A percentile compares a stretch with the other conserved stretches of the same genome.
Evolutionary conservation across 2,329 filamentous ascomycete species (phyloP).

Genomic region (Apiospora saccharicola): DNA sequence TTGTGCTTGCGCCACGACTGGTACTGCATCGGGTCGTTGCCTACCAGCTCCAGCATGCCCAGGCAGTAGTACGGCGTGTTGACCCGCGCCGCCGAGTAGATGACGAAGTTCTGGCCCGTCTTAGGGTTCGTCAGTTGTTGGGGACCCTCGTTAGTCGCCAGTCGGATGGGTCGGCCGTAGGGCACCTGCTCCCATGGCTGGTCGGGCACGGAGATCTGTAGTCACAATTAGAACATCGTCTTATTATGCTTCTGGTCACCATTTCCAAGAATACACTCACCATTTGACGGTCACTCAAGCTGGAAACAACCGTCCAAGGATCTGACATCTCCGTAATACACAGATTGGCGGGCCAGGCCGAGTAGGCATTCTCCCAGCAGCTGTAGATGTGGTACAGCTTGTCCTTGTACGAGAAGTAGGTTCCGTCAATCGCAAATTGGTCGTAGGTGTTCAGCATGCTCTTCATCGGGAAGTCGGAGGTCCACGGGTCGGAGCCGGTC

Average conservation of each 20-base stretch:
- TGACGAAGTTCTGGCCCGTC: constrained; percentile 46
- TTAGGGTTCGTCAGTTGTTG: constrained; percentile 46
- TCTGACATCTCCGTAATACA: constrained; percentile 47
- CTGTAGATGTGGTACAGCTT: constrained; percentile 47
- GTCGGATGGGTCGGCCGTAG: constrained; percentile 43
- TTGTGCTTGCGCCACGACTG: constrained; percentile 45
- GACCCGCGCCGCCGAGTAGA: constrained; percentile 47
- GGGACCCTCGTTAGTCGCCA: constrained; percentile 47
- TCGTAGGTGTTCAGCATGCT: constrained; percentile 45
- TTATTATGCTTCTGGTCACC: neutral
- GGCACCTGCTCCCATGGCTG: constrained; percentile 47
- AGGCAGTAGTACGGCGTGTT: constrained; percentile 48
- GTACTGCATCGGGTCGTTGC: constrained; percentile 47
- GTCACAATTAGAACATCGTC: neutral
- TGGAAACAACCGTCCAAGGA: constrained; percentile 44
- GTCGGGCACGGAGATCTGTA: constrained; percentile 42
- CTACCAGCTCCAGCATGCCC: constrained; percentile 45
- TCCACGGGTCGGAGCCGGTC: constrained; percentile 43
- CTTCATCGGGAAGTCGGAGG: constrained; percentile 42
- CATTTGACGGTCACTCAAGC: constrained; percentile 41
- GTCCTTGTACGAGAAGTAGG: constrained; percentile 42
- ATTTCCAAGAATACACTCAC: neutral
- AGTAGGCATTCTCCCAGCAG: constrained; percentile 46
- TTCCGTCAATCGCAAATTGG: constrained; percentile 47
- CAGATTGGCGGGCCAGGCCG: constrained; percentile 46